A percentile compares a stretch with the other conserved stretches of the same genome.
Evolutionary conservation across 2,329 filamentous ascomycete species (phyloP).

Genomic region (Capronia epimyces): DNA sequence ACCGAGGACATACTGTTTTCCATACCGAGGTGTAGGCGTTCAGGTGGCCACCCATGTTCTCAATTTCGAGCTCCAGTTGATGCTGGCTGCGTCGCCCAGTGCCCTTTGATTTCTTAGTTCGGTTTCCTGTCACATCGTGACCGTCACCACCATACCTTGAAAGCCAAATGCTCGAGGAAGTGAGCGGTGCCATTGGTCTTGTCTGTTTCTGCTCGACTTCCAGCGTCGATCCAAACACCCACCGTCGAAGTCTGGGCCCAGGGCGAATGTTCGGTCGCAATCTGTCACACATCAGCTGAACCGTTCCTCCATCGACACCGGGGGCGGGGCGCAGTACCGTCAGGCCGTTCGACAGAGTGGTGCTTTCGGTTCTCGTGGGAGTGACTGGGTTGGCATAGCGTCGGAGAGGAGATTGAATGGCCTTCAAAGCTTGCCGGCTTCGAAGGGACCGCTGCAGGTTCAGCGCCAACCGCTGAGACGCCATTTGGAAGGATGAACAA

Average conservation of each 20-base stretch:
- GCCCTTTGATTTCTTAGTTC: constrained; percentile 52
- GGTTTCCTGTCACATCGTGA: constrained; percentile 11
- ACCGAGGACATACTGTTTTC: constrained; percentile 24
- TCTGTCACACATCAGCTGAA: constrained; percentile 50
- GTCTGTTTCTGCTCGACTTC: constrained; percentile 94
- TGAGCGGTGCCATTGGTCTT: constrained; percentile 99
- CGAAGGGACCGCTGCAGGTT: constrained; percentile 88
- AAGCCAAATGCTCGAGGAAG: constrained; percentile 98
- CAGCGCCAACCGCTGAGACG: constrained; percentile 93
- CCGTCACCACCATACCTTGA: constrained; percentile 67
- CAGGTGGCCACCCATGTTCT: constrained; percentile 99
- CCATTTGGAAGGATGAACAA: constrained; percentile 53
- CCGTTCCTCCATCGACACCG: constrained; percentile 21
- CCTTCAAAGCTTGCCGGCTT: constrained; percentile 76
- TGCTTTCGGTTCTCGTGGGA: constrained; percentile 84
- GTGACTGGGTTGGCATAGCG: constrained; percentile 81
- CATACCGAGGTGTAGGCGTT: constrained; percentile 99
- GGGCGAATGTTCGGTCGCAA: constrained; percentile 95
- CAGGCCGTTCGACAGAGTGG: constrained; percentile 94
- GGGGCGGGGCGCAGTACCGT: constrained; percentile 58
- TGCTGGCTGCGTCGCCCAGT: constrained; percentile 91
- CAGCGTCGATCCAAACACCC: constrained; percentile 98
- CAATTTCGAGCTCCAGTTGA: constrained; percentile 97
- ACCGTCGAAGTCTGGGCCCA: constrained; percentile 98
- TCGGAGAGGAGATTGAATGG: constrained; percentile 70